These are phyloP conservation scores for Ailanthus altissimus DNA, from an alignment of 345 rosid genomes.

Conservation along the genomic window DNA sequence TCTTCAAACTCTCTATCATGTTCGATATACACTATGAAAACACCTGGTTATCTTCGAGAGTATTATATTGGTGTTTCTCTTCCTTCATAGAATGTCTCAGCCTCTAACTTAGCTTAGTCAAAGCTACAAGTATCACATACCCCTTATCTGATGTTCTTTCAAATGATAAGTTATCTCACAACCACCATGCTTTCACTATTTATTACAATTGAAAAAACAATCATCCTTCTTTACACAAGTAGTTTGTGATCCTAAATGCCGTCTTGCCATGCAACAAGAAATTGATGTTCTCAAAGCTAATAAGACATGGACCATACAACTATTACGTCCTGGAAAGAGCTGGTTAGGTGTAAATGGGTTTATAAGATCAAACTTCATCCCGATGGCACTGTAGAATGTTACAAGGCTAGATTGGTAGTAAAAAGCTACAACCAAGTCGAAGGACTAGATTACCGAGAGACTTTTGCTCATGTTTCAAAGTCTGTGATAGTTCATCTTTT, in stretches of 20 bases:
- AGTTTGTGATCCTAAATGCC: background rate
- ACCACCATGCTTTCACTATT: no score
- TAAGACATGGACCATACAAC: background rate
- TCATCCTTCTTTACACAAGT: background rate
- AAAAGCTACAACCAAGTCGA: background rate
- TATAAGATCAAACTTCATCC: background rate
- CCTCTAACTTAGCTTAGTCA: no score
- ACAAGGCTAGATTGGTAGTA: background rate
- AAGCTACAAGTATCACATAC: no score
- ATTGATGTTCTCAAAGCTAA: no score
- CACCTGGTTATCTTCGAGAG: no score
- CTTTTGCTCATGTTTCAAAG: background rate
- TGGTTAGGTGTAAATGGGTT: background rate
- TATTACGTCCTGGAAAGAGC: background rate
- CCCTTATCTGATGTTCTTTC: no score
- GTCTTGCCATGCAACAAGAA: background rate
- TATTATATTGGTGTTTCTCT: no score
- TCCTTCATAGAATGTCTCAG: no score
- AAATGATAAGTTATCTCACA: no score
- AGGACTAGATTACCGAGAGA: conserved; percentile 3
- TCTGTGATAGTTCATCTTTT: background rate
- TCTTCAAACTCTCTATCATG: no score
- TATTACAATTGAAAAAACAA: no score
- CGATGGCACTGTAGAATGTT: background rate
- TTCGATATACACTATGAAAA: no score